Conservation (phyloP, 495 filamentous ascomycete species). For the Talaromyces liani region DNA sequence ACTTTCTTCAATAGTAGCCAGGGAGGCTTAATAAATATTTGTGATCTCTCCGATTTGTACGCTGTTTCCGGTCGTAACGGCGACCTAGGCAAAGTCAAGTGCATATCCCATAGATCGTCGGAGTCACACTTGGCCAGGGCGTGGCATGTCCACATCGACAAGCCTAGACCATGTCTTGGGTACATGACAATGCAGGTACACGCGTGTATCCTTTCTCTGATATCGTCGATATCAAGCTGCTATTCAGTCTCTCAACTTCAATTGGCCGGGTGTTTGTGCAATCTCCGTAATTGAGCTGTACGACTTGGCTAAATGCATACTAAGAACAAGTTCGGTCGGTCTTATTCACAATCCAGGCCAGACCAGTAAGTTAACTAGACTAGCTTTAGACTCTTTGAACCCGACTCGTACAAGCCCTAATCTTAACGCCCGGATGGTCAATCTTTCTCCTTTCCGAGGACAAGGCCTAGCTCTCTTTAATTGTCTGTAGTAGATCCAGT, state of each 20-base stretch:
- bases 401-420: not conserved
- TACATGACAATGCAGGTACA: not conserved
- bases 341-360: not conserved
- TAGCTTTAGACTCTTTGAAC: not conserved
- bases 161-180: not conserved
- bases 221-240: not conserved
- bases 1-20: not conserved
- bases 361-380: not conserved
- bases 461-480: not conserved
- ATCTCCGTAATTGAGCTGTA: not conserved
- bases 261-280: not conserved
- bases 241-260: not conserved
- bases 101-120: not conserved
- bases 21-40: not conserved
- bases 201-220: not conserved
- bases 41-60: not conserved
- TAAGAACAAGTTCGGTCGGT: not conserved
- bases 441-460: not conserved
- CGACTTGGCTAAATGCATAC: not conserved
- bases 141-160: not conserved
- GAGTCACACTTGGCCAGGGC: conserved; percentile 1
- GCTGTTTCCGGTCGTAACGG: not conserved
- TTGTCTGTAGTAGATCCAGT: not conserved
- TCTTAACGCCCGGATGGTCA: not conserved
- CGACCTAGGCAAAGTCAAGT: not conserved